Evolutionary conservation across 192 early-diverging fungal genomes (phyloP).

Genomic region (Podila clonocystis): DNA sequence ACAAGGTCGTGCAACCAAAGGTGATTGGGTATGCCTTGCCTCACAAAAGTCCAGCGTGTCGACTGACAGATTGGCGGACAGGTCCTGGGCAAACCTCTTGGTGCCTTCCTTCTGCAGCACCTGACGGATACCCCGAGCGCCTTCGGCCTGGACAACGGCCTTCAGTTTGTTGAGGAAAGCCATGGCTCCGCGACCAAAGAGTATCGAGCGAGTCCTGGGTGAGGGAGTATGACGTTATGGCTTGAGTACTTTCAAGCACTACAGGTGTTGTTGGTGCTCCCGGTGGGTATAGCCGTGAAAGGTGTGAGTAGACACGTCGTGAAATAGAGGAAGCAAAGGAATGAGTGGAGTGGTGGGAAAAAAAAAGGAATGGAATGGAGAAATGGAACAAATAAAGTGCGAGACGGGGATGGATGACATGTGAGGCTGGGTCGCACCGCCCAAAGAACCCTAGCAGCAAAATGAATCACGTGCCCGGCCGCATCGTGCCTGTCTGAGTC

Average conservation of each 20-base stretch:
- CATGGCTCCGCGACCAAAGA: not conserved
- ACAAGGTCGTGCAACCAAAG: not conserved
- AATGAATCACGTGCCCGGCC: too few species aligned
- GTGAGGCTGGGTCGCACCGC: too few species aligned
- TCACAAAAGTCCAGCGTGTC: conserved; percentile 35
- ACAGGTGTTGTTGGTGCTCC: too few species aligned
- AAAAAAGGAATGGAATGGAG: not conserved
- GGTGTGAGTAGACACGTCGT: not conserved
- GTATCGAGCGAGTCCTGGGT: too few species aligned
- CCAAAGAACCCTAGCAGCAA: too few species aligned
- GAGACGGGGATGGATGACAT: not conserved
- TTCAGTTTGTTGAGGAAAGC: conserved; percentile 46
- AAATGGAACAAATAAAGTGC: not conserved
- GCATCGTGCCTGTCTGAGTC: too few species aligned
- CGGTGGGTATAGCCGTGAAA: too few species aligned
- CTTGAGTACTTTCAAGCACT: too few species aligned
- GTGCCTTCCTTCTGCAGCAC: conserved; percentile 46
- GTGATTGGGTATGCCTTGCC: conserved; percentile 4
- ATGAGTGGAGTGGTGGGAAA: not conserved
- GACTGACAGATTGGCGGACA: conserved; percentile 31
- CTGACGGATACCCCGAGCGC: conserved; percentile 41
- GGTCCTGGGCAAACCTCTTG: conserved; percentile 41
- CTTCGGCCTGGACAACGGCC: conserved; percentile 39
- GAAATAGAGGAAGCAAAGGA: not conserved
- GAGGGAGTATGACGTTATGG: too few species aligned